These are phyloP conservation scores for Lepidopterella palustris DNA, from an alignment of 495 filamentous ascomycete genomes.

Conservation along the genomic window DNA sequence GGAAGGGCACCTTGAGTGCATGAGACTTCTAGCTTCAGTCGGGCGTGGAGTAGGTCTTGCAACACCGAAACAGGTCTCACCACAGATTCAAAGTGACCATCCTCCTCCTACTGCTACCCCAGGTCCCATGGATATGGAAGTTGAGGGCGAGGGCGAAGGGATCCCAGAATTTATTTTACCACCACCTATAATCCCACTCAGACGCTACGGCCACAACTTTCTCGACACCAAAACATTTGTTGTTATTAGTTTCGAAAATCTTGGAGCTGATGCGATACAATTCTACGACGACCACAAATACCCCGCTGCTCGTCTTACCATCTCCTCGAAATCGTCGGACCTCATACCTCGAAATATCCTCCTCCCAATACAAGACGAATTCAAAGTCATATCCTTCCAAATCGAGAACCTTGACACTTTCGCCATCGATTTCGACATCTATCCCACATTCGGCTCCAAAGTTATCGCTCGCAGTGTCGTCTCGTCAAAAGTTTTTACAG, in stretches of 20 bases:
- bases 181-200: conserved; percentile 89
- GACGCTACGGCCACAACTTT: conserved; percentile 97
- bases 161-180: conserved; percentile 91
- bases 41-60: conserved; percentile 27
- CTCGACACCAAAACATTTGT: conserved; percentile 93
- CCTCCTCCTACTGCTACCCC: conserved; percentile 40
- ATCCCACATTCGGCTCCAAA: conserved; percentile 93
- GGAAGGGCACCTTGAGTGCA: conserved; percentile 94
- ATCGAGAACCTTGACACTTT: conserved; percentile 90
- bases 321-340: conserved; percentile 92
- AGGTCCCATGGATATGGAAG: conserved; percentile 57
- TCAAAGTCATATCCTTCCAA: conserved; percentile 86
- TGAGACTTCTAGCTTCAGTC: conserved; percentile 62
- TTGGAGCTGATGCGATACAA: conserved; percentile 60
- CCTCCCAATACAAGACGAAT: conserved; percentile 93
- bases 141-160: conserved; percentile 73
- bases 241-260: conserved; percentile 76
- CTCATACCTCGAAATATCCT: conserved; percentile 92
- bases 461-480: conserved; percentile 94
- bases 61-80: conserved; percentile 11
- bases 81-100: conserved; percentile 13
- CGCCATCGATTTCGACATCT: conserved; percentile 94
- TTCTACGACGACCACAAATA: conserved; percentile 97
- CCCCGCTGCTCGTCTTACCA: conserved; percentile 88
- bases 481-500: conserved; percentile 74